Evolutionary conservation across 2,329 filamentous ascomycete genomes (phyloP).

Genomic region (Colletotrichum lentis): DNA sequence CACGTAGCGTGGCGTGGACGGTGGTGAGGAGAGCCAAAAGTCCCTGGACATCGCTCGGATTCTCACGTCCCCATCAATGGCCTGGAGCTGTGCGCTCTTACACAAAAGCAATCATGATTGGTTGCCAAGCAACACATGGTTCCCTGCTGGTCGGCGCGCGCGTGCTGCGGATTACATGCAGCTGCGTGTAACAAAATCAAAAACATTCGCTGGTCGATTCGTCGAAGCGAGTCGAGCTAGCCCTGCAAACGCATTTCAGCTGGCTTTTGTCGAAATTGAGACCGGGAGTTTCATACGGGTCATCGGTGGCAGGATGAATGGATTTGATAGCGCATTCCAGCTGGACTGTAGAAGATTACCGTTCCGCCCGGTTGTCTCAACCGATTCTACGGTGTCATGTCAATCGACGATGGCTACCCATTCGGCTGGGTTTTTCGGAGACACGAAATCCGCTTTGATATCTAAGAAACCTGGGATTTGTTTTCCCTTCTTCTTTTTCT

Average conservation of each 20-base stretch:
- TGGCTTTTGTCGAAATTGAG: slow-evolving; percentile 12
- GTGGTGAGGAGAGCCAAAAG: slow-evolving; percentile 8
- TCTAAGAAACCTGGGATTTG: background rate
- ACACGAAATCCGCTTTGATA: background rate
- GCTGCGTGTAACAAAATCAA: slow-evolving; percentile 23
- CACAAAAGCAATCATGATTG: slow-evolving; percentile 8
- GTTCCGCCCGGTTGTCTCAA: slow-evolving; percentile 19
- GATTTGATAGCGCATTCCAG: background rate
- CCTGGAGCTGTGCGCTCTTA: background rate
- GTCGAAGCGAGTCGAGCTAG: background rate
- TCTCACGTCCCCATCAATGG: background rate
- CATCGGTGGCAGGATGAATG: background rate
- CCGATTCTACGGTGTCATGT: slow-evolving; percentile 23
- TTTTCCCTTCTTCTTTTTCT: too few relatives aligned
- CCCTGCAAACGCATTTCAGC: slow-evolving; percentile 16
- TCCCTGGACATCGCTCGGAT: background rate
- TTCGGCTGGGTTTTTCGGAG: slow-evolving; percentile 10
- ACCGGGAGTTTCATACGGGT: slow-evolving; percentile 21
- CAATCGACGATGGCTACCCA: slow-evolving; percentile 8
- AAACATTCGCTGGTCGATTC: slow-evolving; percentile 17
- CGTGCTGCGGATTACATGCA: slow-evolving; percentile 12
- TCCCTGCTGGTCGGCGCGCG: slow-evolving; percentile 24
- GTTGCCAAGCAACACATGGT: background rate
- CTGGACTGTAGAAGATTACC: background rate
- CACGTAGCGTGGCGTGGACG: slow-evolving; percentile 19